Percentiles rank a stretch among this genome's conserved stretches.
phyloP scores from a whole-genome alignment of 768 basidiomycete species.

The Russula ochroleuca region DNA sequence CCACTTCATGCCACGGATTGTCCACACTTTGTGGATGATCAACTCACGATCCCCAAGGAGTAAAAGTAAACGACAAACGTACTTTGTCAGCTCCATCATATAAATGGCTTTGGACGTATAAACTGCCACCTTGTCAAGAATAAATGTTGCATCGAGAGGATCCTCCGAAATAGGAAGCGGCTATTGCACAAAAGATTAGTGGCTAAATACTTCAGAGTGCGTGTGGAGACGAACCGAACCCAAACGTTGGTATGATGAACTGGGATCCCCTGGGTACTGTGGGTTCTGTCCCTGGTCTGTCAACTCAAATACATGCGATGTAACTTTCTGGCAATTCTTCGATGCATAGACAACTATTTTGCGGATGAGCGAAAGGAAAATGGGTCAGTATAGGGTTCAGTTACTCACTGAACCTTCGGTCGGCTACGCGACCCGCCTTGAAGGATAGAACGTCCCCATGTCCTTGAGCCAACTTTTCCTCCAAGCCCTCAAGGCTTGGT shows the following conservation, averaged over 20 bases:
- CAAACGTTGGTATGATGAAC: neutral
- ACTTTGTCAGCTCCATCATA: neutral
- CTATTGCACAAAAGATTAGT: neutral
- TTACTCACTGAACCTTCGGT: neutral
- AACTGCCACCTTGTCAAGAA: neutral
- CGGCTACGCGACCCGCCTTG: neutral
- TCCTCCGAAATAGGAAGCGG: neutral
- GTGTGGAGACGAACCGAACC: neutral
- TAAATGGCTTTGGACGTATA: neutral
- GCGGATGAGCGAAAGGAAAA: neutral
- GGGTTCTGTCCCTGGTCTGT: neutral
- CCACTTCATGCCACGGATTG: neutral
- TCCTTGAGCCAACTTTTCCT: neutral
- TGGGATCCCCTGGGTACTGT: neutral
- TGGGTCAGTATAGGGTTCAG: neutral
- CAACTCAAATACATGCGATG: neutral
- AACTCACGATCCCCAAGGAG: neutral
- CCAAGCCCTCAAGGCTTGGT: neutral
- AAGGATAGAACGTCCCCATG: neutral
- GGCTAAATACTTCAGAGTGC: neutral
- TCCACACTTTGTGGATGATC: neutral
- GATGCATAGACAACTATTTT: slow-evolving; percentile 5
- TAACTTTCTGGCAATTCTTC: neutral
- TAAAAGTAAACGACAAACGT: neutral
- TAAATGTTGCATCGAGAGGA: neutral